Percentiles rank a stretch among this genome's conserved stretches.
Evolutionary conservation across 768 basidiomycete genomes (phyloP).

Genomic region (Tulasnella sp.): DNA sequence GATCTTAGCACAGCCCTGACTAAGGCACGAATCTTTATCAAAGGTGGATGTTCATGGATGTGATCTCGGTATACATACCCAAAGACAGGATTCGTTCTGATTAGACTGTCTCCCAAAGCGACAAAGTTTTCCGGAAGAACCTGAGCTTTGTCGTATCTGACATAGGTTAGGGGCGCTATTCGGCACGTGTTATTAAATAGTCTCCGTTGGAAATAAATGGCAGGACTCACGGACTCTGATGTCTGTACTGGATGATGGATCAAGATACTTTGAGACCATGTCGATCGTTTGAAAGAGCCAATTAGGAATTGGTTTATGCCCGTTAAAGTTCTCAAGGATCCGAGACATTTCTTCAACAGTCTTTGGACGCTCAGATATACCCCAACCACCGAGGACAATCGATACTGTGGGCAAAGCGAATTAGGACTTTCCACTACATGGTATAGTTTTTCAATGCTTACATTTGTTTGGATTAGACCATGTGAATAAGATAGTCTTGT

Average conservation of each 20-base stretch:
- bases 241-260: not conserved
- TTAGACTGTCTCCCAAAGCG: constrained; percentile 5
- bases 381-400: constrained; percentile 18
- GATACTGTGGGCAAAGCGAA: too few relatives aligned
- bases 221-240: constrained; percentile 11
- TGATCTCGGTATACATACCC: too few relatives aligned
- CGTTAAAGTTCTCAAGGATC: not conserved
- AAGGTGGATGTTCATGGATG: too few relatives aligned
- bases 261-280: constrained; percentile 13
- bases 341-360: constrained; percentile 12
- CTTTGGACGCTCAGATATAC: constrained; percentile 7
- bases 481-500: constrained; percentile 8
- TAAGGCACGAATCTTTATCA: too few relatives aligned
- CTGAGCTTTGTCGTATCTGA: not conserved
- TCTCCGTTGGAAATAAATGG: too few relatives aligned
- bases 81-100: constrained; percentile 3
- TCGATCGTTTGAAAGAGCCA: constrained; percentile 17
- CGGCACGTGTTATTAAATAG: too few relatives aligned
- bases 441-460: too few relatives aligned
- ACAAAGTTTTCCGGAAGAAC: constrained; percentile 7
- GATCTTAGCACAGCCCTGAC: constrained; percentile 7
- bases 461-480: constrained; percentile 12
- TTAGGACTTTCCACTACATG: too few relatives aligned
- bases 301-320: constrained; percentile 8
- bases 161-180: constrained; percentile 2